Base-by-base conservation (phyloP, 2,329 filamentous ascomycete genomes). In the Diplodia seriata region DNA sequence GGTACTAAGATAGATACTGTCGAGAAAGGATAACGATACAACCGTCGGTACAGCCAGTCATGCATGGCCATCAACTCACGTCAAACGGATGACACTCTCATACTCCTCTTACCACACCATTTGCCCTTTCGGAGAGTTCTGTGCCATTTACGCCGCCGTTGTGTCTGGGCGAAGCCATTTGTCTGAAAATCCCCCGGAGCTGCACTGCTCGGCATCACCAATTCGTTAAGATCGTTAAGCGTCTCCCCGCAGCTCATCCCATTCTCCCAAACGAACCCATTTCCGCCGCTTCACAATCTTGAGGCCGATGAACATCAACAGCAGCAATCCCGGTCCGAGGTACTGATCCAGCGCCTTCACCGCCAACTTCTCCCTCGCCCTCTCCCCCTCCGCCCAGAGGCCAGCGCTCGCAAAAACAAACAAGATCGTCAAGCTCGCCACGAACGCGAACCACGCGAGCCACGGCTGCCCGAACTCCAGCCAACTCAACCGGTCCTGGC, bases 281-380 rank as follows among this genome's bases (percentile, higher is more conserved):
- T 14, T n/a, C 18, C 56, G 23, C 18, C 56, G 23, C 29, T 59
- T 59, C 38, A 59, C 56, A 2, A 59, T 3, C 14, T 59, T 59
- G 14, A 59, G 11, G 20, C 38, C 23, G 4, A 47, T n/a, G 20
- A 59, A 59, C 38, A 59, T 59, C 38, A 59, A 14, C 1, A 59
- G 38, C 14, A 59, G 3, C 6, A 59, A 3, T 2, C 56, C 56
- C 6, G 56, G 56, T 2, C 56, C 56, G 6, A 59, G 23, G 38
- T 59, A 59, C 56, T 59, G 56, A 31, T 59, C 56, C 56, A 59
- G 14, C 7, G 38, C 38, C 43, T 59, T 59, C 3, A 59, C 56
- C 20, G 38, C 43, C 56, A 59, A 14, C n/a, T 47, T 20, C 8
- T 47, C 43, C 26, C 56, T 15, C 9, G 56, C 56, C 18, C 11